Evolutionary conservation across 805 yeast species (phyloP).

Genomic region (Huiozyma sinensis): DNA sequence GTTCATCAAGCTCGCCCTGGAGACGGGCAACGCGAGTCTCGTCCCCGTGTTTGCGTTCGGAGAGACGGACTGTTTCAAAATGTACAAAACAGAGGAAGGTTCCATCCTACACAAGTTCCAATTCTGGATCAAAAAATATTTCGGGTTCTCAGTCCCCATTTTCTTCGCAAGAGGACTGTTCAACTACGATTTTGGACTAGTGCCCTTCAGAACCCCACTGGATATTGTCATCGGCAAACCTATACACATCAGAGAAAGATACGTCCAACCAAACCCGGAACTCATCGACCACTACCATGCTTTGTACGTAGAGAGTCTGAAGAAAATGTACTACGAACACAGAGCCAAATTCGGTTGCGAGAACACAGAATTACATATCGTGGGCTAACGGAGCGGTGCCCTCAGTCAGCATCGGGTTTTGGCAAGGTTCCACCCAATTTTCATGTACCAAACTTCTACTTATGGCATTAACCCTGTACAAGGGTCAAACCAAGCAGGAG

Average conservation of each 20-base stretch:
- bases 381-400: constrained; percentile 9
- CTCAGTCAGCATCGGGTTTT: no score
- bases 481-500: no score
- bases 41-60: constrained; percentile 93
- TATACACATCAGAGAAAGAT: constrained; percentile 41
- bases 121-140: constrained; percentile 53
- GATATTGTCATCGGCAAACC: constrained; percentile 68
- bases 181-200: constrained; percentile 81
- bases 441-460: neutral
- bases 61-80: constrained; percentile 58
- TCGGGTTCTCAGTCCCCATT: constrained; percentile 83
- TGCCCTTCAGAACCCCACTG: constrained; percentile 78
- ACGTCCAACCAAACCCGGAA: constrained; percentile 34
- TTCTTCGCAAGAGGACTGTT: constrained; percentile 88
- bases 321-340: constrained; percentile 54
- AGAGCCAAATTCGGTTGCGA: constrained; percentile 38
- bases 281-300: constrained; percentile 63
- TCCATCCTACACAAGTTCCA: constrained; percentile 51
- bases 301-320: constrained; percentile 54
- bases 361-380: constrained; percentile 19
- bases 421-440: no score
- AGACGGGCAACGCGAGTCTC: constrained; percentile 61
- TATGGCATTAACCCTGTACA: no score
- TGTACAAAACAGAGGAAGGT: constrained; percentile 34
- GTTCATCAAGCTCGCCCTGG: constrained; percentile 76